Base-by-base conservation (phyloP, 768 basidiomycete species). In the Collybia nuda region DNA sequence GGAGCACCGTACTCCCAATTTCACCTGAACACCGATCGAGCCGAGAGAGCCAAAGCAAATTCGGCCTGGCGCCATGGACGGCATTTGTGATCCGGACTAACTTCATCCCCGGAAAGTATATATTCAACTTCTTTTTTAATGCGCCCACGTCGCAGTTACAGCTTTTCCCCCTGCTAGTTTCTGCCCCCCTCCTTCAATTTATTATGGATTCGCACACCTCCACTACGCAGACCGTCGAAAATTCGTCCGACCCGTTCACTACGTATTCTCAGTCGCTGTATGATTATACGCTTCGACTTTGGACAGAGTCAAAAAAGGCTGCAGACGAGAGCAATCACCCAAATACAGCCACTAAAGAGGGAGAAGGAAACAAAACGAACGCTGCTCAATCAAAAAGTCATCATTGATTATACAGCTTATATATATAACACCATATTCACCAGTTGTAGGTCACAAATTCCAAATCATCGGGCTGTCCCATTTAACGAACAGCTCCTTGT, bases 231-330 rank as follows among this genome's bases (percentile, higher is more conserved):
- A 32, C 32, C 14, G 42, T 51, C 23, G 62, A 64, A 53, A 40
- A 50, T 52, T 57, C 54, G 21, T 61, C 57, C 50, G 71, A 75
- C 55, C 74, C 77, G 6, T 67, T 86, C 57, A 61, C 72, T 41
- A 71, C 72, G 29, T 88, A 88, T 59, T 80, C 86, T 15, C 82
- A 79, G 57, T 75, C 84, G 39, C 67, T 88, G 28, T 82, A 86
- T 62, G 75, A 84, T 49, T 87, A 86, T 53, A 88, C 86, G 23
- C 75, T 86, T 44, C 73, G 63, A 37, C 74, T 85, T 44, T 87
- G 86, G 85, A 79, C 80, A 44, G 82, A 87, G 61, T 84, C 84
- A 5, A 73, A 83, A 59, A 76, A 77, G 57, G 62, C 73, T 50
- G 79, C 77, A 35, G 85, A 85, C 60, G 80, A 84, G 41, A 46